Evolutionary conservation across 1,139 yeast species (phyloP).

Genomic region (Geotrichum candidum): DNA sequence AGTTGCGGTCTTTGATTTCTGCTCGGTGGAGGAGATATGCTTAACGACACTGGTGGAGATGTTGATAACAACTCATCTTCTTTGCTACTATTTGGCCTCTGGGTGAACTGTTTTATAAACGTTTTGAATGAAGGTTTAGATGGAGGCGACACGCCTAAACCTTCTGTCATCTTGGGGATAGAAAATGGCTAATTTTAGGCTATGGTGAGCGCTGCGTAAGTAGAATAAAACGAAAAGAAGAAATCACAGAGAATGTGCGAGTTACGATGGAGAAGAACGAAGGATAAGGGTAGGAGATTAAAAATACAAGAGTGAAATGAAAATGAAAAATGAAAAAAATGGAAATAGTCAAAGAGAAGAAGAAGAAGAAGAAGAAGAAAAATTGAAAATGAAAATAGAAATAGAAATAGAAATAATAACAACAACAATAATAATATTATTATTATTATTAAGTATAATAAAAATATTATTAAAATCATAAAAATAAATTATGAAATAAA

Average conservation of each 20-base stretch:
- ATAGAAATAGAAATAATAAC: conserved; percentile 23
- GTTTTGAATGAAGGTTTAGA: conserved; percentile 33
- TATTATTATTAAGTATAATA: neutral
- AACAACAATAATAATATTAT: conserved; percentile 24
- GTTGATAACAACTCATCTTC: conserved; percentile 16
- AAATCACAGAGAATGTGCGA: neutral
- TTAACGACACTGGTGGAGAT: neutral
- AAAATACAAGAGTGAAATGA: conserved; percentile 27
- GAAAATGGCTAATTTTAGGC: neutral
- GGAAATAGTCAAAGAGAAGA: conserved; percentile 19
- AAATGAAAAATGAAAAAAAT: conserved; percentile 24
- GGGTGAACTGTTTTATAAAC: conserved; percentile 44
- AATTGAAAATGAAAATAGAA: conserved; percentile 24
- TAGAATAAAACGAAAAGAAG: neutral
- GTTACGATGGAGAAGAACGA: conserved; percentile 14
- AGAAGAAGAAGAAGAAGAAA: conserved; percentile 23
- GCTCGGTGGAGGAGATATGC: neutral
- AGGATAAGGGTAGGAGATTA: conserved; percentile 22
- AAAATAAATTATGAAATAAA: conserved; percentile 10
- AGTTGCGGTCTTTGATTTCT: conserved; percentile 24
- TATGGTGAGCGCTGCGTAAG: neutral
- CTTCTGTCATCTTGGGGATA: conserved; percentile 8
- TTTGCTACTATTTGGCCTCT: conserved; percentile 20
- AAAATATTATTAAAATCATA: neutral
- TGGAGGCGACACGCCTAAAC: conserved; percentile 30